These are phyloP conservation scores for Allium sativum DNA, from an alignment of 106 monocot genomes.

Conservation along the genomic window DNA sequence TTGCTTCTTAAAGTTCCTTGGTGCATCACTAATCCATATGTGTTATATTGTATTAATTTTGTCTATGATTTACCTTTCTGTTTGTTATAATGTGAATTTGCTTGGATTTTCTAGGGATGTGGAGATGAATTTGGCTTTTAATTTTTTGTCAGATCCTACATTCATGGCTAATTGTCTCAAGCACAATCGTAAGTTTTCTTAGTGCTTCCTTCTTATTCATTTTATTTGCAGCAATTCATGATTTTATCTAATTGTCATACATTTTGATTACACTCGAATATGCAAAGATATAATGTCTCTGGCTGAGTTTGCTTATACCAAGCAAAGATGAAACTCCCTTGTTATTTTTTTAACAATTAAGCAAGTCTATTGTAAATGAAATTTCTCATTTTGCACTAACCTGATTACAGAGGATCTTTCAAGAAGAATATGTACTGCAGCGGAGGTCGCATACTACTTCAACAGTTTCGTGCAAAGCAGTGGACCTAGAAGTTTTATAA, in stretches of 20 bases:
- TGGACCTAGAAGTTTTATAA: conserved; percentile 13
- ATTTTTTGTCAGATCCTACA: conserved; percentile 20
- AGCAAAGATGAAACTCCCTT: too few relatives aligned
- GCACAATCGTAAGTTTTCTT: not conserved
- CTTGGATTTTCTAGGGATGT: conserved; percentile 13
- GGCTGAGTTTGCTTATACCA: too few relatives aligned
- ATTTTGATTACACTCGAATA: too few relatives aligned
- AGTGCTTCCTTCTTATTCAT: too few relatives aligned
- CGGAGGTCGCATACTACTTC: conserved; percentile 41
- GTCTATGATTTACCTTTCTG: not conserved
- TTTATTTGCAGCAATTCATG: too few relatives aligned
- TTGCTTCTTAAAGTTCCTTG: too few relatives aligned
- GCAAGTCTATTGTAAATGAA: too few relatives aligned
- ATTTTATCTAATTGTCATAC: too few relatives aligned
- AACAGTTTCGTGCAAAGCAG: conserved; percentile 17
- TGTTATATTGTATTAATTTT: not conserved
- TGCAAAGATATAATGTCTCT: too few relatives aligned
- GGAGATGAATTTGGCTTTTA: conserved; percentile 31
- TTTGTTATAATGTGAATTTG: not conserved
- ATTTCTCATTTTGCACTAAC: not conserved
- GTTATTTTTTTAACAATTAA: too few relatives aligned
- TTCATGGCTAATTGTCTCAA: conserved; percentile 22
- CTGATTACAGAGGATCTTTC: conserved; percentile 27
- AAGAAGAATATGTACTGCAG: conserved; percentile 28
- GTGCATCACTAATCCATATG: conserved; percentile 34